phyloP scores from a whole-genome alignment of 768 basidiomycete genomes.

The Hygrophorus russula region DNA sequence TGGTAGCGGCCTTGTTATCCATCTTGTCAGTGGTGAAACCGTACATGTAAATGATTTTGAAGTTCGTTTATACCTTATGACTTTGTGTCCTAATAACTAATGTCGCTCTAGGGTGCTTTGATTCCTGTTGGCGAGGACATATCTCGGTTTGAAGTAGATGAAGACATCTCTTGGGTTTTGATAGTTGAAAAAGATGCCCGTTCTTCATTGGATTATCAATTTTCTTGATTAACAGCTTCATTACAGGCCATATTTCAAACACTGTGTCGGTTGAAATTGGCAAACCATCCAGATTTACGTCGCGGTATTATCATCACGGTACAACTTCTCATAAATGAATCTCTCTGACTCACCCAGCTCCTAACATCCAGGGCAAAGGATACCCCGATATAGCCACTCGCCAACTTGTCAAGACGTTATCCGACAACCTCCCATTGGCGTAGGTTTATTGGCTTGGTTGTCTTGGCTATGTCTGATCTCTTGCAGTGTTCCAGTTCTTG shows the following conservation, averaged over 20 bases:
- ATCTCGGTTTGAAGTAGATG: constrained; percentile 41
- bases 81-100: background rate
- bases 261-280: constrained; percentile 48
- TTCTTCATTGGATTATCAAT: background rate
- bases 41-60: constrained; percentile 46
- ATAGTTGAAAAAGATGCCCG: constrained; percentile 89
- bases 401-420: constrained; percentile 66
- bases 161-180: constrained; percentile 62
- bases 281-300: constrained; percentile 36
- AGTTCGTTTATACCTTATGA: constrained; percentile 22
- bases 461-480: constrained; percentile 2
- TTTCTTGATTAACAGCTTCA: background rate
- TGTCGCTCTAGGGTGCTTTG: constrained; percentile 44
- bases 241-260: constrained; percentile 89
- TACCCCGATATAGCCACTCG: constrained; percentile 93
- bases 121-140: constrained; percentile 76
- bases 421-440: constrained; percentile 52
- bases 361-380: constrained; percentile 70
- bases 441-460: constrained; percentile 17
- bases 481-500: constrained; percentile 62
- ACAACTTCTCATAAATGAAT: background rate
- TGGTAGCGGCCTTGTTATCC: constrained; percentile 50
- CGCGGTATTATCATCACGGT: constrained; percentile 75
- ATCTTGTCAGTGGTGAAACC: constrained; percentile 42
- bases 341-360: background rate